These are phyloP conservation scores for Solanum hybrid DNA, from an alignment of 305 asterid genomes.

Conservation along the genomic window DNA sequence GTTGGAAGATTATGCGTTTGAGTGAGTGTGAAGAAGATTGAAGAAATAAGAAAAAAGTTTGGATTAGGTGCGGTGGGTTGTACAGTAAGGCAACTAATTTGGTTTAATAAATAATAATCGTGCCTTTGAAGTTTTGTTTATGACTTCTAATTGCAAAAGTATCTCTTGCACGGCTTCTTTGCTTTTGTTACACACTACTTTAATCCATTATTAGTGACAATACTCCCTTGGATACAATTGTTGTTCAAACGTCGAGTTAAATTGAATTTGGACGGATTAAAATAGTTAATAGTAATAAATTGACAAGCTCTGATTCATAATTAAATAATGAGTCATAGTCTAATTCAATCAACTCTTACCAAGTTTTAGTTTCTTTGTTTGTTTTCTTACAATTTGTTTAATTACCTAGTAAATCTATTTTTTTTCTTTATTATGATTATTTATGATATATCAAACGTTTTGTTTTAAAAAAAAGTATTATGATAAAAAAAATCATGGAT, in stretches of 20 bases:
- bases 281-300: not conserved
- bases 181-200: not conserved
- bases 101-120: not conserved
- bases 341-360: not conserved
- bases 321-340: not conserved
- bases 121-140: not conserved
- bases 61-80: not conserved
- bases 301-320: not conserved
- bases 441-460: not conserved
- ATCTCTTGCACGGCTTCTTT: not conserved
- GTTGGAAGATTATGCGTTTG: not conserved
- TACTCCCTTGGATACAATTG: not conserved
- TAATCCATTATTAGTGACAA: too few species aligned
- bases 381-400: not conserved
- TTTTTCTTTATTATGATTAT: not conserved
- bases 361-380: not conserved
- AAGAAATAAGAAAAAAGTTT: not conserved
- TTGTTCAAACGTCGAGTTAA: not conserved
- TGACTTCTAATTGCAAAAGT: not conserved
- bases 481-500: not conserved
- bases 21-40: not conserved
- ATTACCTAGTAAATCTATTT: not conserved
- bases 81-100: not conserved
- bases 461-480: too few species aligned
- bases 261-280: not conserved